Base-by-base conservation (phyloP, 495 filamentous ascomycete genomes). In the Hypomontagnella submonticulosa region DNA sequence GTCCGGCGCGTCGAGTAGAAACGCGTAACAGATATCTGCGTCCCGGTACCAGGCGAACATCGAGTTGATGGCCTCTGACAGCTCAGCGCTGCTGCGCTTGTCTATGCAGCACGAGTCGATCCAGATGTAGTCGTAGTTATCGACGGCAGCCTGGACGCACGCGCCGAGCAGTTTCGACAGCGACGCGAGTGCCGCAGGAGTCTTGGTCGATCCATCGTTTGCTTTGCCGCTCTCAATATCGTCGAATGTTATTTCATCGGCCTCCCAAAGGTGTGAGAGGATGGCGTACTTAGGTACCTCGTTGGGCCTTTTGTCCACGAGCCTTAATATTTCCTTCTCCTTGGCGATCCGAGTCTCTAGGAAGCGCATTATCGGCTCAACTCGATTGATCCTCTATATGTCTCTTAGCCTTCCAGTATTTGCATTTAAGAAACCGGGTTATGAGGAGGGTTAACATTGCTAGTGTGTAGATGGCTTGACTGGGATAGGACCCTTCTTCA, bases 1-100 rank as follows among this genome's bases (percentile, higher is more conserved):
- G 23, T 27, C 6, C 23, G 23, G 23, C 6, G 23, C 23, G 23
- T 27, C 23, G 23, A 27, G 23, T 27, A 51, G 3, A 13, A 34
- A 51, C 3, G 48, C 48, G 12, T 51, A 51, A 3, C 48, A 51
- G 48, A 70, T 30, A 6, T 8, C 41, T 4, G 73, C 56, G 2
- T 41, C 41, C 13, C 53, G 23, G 41, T 76, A 77, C 75, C 74
- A 77, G 0, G 19, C 46, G 34, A 51, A 75, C 73, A 75, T 75
- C 1, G 67, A 70, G 18, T 73, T 73, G 27, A 73, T 74, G 9
- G 72, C 58, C 34, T 75, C 73, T 16, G 69, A 61, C 2, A 76
- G 37, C 57, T 76, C 73, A 9, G 71, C 72, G 37, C 67, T 73
- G 43, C 70, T 76, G 7, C 38, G 41, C 34, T 71, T 71, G 46